phyloP scores from a whole-genome alignment of 2,329 filamentous ascomycete species.

The Colletotrichum sp. region DNA sequence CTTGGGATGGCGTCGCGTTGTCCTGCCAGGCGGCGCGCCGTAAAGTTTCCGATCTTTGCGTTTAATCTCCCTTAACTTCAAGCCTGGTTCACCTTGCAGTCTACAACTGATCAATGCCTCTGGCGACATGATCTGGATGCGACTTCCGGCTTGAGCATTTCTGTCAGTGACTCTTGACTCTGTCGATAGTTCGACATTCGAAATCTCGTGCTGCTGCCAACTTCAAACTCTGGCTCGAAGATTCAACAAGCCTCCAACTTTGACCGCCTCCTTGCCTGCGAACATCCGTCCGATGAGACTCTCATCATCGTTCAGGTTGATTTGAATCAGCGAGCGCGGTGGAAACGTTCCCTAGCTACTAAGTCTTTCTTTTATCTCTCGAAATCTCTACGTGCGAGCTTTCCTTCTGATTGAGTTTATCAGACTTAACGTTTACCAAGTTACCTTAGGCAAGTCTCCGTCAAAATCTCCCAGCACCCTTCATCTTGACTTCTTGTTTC shows the following conservation, averaged over 20 bases:
- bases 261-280: accelerated
- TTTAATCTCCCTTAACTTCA: not conserved
- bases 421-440: no score
- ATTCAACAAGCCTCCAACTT: not conserved
- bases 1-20: not conserved
- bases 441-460: no score
- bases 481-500: no score
- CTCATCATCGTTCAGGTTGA: not conserved
- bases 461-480: no score
- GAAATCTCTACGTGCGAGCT: no score
- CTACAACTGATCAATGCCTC: accelerated
- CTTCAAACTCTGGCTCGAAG: accelerated
- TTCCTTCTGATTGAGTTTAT: no score
- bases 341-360: not conserved
- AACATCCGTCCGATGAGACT: accelerated
- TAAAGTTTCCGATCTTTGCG: not conserved
- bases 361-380: not conserved
- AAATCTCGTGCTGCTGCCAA: not conserved
- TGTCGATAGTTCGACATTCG: not conserved
- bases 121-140: accelerated
- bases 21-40: not conserved
- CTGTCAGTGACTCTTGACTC: accelerated
- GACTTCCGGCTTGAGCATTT: not conserved
- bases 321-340: not conserved
- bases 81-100: not conserved